Base-by-base conservation (phyloP, 106 monocot species). In the Acanthochlamys bracteata region DNA sequence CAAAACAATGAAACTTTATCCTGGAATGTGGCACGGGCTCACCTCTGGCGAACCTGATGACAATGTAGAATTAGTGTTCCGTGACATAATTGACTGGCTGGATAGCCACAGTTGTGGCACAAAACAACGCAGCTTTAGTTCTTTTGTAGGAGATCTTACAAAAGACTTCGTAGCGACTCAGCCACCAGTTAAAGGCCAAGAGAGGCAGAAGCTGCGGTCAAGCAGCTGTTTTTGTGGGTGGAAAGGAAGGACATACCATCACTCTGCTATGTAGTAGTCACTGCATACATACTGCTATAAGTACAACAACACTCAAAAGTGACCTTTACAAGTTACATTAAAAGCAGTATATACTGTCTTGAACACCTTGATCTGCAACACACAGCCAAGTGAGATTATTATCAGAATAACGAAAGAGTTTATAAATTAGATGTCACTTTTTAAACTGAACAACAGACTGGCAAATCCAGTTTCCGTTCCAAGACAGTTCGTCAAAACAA, bases 11-110 rank as follows among this genome's bases (percentile, higher is more conserved):
- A 91, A 85, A 77, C 73, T 85, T 20, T 98, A 98, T 73, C 85
- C 80, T 0, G 92, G 88, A 9, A 98, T 98, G 98, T 92, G 98
- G 98, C 98, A 98, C 53, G 98, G 83, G 22, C 76, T 98, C n/a
- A 98, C 98, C 0, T 54, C 92, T 3, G 98, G 98, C 11, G 98
- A 98, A 63, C 98, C 98, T 0, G 91, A 91, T 23, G 65, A 75
- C 26, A 98, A 98, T 60, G 72, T 98, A 0, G 72, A 86, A 43
- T 24, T 43, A 0, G 91, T 98, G 19, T 98, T 92, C 43, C 16
- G 69, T 24, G 98, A 98, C 75, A 92, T 98, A 61, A 52, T 92
- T 20, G 20, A 54, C 4, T 98, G 98, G 98, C 81, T 98, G 21
- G 71, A 83, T 71, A 69, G 57, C 9, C 75, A 53, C 11, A 55